Evolutionary conservation across 2,329 filamentous ascomycete genomes (phyloP).

Genomic region (Aspergillus quadricinctus): DNA sequence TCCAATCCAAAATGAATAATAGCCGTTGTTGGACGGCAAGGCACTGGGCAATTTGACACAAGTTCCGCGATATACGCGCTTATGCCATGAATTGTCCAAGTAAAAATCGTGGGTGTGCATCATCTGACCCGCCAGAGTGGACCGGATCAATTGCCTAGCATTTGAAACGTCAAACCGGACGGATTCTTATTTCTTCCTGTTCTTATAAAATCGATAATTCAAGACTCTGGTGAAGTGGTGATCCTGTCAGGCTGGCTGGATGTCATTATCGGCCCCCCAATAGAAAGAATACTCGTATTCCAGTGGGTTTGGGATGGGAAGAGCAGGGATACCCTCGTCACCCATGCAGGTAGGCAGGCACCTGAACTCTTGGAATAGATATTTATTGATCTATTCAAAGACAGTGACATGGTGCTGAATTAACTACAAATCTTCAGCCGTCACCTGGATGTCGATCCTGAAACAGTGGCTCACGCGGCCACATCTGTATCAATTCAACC

Average conservation of each 20-base stretch:
- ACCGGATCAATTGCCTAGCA: neutral
- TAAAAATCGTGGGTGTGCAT: neutral
- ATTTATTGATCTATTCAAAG: neutral
- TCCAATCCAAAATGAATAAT: neutral
- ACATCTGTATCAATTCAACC: neutral
- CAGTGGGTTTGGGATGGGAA: neutral
- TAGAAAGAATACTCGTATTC: neutral
- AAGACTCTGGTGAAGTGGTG: neutral
- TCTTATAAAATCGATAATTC: neutral
- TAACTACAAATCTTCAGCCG: conserved; percentile 2
- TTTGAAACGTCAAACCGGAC: neutral
- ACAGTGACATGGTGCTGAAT: neutral
- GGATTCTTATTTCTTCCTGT: neutral
- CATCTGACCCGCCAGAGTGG: conserved; percentile 3
- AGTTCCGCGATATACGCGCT: neutral
- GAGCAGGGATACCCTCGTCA: conserved; percentile 18
- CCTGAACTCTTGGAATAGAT: conserved; percentile 11
- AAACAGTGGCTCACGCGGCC: neutral
- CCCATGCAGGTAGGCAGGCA: conserved; percentile 20
- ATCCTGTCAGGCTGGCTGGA: neutral
- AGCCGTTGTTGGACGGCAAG: neutral
- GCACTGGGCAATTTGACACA: neutral
- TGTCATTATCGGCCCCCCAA: neutral
- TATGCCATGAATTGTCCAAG: neutral
- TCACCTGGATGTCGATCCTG: conserved; percentile 12